A percentile compares a stretch with the other conserved stretches of the same genome.
Evolutionary conservation across 768 basidiomycete species (phyloP).

Genomic region (Trametes maxima): DNA sequence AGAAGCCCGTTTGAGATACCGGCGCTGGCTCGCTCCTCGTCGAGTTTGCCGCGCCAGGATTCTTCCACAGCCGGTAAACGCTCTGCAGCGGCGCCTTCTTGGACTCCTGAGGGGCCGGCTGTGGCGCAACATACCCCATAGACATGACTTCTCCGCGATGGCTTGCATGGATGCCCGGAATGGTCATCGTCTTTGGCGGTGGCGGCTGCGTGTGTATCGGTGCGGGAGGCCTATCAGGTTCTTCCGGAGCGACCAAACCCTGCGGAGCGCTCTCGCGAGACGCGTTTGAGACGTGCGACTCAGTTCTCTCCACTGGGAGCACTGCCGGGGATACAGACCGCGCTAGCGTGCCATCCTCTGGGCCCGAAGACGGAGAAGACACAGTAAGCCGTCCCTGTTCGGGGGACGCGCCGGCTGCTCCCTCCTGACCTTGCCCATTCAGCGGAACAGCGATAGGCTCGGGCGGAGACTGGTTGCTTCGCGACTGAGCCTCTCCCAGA

Average conservation of each 20-base stretch:
- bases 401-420: slow-evolving; percentile 10
- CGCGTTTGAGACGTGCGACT: slow-evolving; percentile 28
- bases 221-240: slow-evolving; percentile 38
- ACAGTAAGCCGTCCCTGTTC: not conserved
- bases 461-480: slow-evolving; percentile 24
- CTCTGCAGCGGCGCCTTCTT: slow-evolving; percentile 64
- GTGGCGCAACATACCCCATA: slow-evolving; percentile 70
- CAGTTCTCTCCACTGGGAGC: slow-evolving; percentile 40
- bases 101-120: slow-evolving; percentile 38
- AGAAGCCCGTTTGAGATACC: slow-evolving; percentile 25
- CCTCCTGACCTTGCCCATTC: slow-evolving; percentile 28
- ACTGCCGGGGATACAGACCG: slow-evolving; percentile 30
- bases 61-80: slow-evolving; percentile 79
- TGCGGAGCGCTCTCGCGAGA: slow-evolving; percentile 18
- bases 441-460: slow-evolving; percentile 40
- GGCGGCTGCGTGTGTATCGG: slow-evolving; percentile 75
- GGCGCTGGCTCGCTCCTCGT: slow-evolving; percentile 11
- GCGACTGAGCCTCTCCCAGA: slow-evolving; percentile 23
- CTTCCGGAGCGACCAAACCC: slow-evolving; percentile 27
- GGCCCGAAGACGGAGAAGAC: not conserved
- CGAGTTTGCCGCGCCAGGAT: slow-evolving; percentile 34
- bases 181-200: slow-evolving; percentile 79
- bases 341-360: not conserved
- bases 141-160: slow-evolving; percentile 87
- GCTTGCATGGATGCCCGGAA: slow-evolving; percentile 85